phyloP scores from a whole-genome alignment of 768 basidiomycete species.

The Russula emetica region DNA sequence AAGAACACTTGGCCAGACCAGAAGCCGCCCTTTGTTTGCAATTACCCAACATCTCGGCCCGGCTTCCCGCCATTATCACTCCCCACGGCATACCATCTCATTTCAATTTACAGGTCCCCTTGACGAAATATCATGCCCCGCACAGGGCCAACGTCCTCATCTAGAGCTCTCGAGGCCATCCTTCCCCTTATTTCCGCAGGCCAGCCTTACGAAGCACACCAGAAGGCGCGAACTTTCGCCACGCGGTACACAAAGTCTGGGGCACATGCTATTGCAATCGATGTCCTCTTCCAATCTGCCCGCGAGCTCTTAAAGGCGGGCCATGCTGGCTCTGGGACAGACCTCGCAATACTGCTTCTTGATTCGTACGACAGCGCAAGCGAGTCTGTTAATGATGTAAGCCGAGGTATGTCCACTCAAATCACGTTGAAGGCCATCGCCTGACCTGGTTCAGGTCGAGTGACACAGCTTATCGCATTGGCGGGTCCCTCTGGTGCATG shows the following conservation, averaged over 20 bases:
- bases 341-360: conserved; percentile 74
- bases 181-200: conserved; percentile 64
- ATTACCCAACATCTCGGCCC: neutral
- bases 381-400: conserved; percentile 69
- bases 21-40: neutral
- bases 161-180: conserved; percentile 70
- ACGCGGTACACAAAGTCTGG: conserved; percentile 78
- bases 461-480: conserved; percentile 90
- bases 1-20: neutral
- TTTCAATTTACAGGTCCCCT: neutral
- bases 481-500: conserved; percentile 75
- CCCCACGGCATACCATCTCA: neutral
- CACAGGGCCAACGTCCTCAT: conserved; percentile 39
- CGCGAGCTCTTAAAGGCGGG: conserved; percentile 83
- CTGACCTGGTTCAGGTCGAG: conserved; percentile 49
- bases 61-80: neutral
- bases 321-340: conserved; percentile 86
- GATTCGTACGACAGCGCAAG: conserved; percentile 78
- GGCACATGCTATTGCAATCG: conserved; percentile 82
- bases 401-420: conserved; percentile 56
- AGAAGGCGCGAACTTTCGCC: conserved; percentile 94
- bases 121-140: conserved; percentile 11
- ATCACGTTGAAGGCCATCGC: neutral
- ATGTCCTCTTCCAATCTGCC: conserved; percentile 88
- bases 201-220: conserved; percentile 88